Evolutionary conservation across 768 basidiomycete species (phyloP).

Genomic region (Cytidiella melzeri): DNA sequence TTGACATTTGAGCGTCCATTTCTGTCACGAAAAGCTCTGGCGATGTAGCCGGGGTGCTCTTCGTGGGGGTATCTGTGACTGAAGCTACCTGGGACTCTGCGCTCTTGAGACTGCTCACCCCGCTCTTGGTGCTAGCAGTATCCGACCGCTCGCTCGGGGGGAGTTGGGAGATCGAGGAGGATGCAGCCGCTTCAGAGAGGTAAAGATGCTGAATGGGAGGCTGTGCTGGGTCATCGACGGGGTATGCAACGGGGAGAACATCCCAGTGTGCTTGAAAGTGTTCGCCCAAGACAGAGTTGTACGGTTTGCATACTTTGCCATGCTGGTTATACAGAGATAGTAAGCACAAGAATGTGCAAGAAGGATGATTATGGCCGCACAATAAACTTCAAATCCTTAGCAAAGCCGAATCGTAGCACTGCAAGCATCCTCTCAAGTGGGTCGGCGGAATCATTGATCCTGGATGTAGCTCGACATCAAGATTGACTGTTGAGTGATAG

Average conservation of each 20-base stretch:
- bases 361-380: conserved; percentile 37
- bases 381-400: conserved; percentile 91
- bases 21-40: conserved; percentile 40
- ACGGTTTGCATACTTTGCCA: conserved; percentile 91
- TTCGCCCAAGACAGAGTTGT: conserved; percentile 83
- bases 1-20: conserved; percentile 52
- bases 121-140: conserved; percentile 45
- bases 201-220: conserved; percentile 42
- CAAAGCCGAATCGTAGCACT: conserved; percentile 80
- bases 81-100: conserved; percentile 34
- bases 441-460: conserved; percentile 88
- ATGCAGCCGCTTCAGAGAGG: conserved; percentile 23
- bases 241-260: conserved; percentile 53
- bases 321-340: conserved; percentile 40
- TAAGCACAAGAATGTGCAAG: conserved; percentile 1
- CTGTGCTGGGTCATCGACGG: conserved; percentile 36
- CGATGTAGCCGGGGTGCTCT: conserved; percentile 52
- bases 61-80: conserved; percentile 30
- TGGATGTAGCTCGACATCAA: too few relatives aligned
- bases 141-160: conserved; percentile 32
- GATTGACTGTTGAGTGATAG: too few relatives aligned
- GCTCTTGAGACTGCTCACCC: conserved; percentile 58
- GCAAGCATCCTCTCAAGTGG: conserved; percentile 96
- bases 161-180: conserved; percentile 18
- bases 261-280: conserved; percentile 90